phyloP scores from a whole-genome alignment of 2,329 filamentous ascomycete species.

The Penicillium palitans region DNA sequence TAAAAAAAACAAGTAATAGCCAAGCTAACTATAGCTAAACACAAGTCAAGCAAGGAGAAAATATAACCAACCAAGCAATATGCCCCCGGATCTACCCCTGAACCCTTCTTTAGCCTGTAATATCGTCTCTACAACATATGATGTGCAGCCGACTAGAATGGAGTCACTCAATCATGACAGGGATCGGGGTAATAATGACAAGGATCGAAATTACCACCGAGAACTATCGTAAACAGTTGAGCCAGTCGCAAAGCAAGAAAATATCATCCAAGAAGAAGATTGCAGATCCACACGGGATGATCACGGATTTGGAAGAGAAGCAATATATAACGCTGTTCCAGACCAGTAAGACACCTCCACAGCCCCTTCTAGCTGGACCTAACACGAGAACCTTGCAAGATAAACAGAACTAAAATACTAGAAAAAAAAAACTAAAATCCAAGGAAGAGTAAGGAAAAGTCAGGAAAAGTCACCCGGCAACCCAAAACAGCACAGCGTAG shows the following conservation, averaged over 20 bases:
- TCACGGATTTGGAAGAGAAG: background rate
- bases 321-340: background rate
- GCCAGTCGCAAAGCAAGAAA: background rate
- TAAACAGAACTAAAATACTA: background rate
- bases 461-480: background rate
- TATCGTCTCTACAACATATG: background rate
- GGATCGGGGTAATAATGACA: background rate
- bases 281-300: slow-evolving; percentile 8
- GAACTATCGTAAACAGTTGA: background rate
- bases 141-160: background rate
- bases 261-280: background rate
- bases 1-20: background rate
- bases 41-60: background rate
- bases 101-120: background rate
- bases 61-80: background rate
- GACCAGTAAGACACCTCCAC: background rate
- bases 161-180: background rate
- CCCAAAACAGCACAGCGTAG: slow-evolving; percentile 5
- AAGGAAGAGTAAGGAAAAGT: background rate
- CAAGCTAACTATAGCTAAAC: background rate
- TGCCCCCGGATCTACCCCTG: slow-evolving; percentile 4
- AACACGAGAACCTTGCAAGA: background rate
- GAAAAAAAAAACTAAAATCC: background rate
- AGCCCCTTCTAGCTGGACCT: background rate
- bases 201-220: background rate